phyloP scores from a whole-genome alignment of 106 monocot species.

The Alisma plantagoaquatica region DNA sequence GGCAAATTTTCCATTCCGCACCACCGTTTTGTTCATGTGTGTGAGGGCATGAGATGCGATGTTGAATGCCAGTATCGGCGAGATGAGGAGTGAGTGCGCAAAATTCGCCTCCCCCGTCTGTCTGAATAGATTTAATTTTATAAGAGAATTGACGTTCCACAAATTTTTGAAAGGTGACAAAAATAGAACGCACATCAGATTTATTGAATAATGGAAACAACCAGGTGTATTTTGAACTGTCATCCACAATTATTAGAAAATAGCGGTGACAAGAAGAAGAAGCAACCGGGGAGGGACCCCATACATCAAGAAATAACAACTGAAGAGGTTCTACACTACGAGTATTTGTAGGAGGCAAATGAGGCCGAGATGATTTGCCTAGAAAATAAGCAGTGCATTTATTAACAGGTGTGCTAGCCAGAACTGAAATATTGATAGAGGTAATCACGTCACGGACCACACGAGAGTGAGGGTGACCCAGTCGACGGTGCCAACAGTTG shows the following conservation, averaged over 20 bases:
- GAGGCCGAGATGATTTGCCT: not conserved
- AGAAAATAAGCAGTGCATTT: not conserved
- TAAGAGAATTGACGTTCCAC: conserved; percentile 6
- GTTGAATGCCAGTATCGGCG: not conserved
- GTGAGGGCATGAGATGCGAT: conserved; percentile 3
- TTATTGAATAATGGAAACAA: conserved; percentile 6
- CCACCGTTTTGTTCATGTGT: conserved; percentile 6
- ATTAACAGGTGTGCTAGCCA: not conserved
- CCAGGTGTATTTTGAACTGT: conserved; percentile 4
- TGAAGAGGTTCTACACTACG: not conserved
- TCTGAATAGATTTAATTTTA: conserved; percentile 2
- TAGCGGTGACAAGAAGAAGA: not conserved
- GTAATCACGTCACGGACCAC: too few species aligned
- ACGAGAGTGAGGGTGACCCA: not conserved
- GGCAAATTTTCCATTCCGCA: conserved; percentile 1
- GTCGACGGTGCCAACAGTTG: not conserved
- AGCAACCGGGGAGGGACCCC: conserved; percentile 5
- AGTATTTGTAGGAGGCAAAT: not conserved
- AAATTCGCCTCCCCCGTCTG: conserved; percentile 13
- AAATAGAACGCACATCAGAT: conserved; percentile 1
- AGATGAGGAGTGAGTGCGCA: not conserved
- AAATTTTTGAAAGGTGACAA: conserved; percentile 1
- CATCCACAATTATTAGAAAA: conserved; percentile 14
- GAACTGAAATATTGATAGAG: not conserved
- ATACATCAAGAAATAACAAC: conserved; percentile 7